These are phyloP conservation scores for Taphrina communis DNA, from an alignment of 1,139 yeast genomes.

Conservation along the genomic window DNA sequence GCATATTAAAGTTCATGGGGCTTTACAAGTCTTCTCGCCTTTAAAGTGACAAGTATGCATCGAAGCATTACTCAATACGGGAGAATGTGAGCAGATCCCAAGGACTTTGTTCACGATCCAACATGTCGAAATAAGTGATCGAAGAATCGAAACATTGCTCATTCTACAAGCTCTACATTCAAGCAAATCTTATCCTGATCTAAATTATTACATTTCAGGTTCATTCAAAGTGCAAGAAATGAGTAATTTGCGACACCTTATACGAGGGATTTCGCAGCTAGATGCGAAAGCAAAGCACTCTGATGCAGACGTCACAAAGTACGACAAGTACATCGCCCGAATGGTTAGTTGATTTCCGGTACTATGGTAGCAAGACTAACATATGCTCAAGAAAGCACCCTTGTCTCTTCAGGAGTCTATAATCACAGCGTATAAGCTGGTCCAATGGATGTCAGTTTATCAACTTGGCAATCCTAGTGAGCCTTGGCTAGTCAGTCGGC, in stretches of 20 bases:
- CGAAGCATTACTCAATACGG: too few species aligned
- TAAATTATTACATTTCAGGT: too few species aligned
- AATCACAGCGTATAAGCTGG: conserved; percentile 34
- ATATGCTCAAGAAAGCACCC: conserved; percentile 19
- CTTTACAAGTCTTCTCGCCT: too few species aligned
- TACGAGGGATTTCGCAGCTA: conserved; percentile 36
- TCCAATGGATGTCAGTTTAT: conserved; percentile 22
- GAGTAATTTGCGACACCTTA: conserved; percentile 28
- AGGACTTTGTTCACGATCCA: too few species aligned
- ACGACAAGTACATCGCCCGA: conserved; percentile 37
- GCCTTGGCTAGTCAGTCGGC: conserved; percentile 74
- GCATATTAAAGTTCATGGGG: too few species aligned
- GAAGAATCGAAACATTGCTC: too few species aligned
- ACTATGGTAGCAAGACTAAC: not conserved
- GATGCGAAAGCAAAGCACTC: conserved; percentile 20
- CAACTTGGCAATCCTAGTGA: conserved; percentile 51
- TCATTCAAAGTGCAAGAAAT: not conserved
- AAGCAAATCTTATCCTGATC: too few species aligned
- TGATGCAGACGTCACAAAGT: conserved; percentile 26
- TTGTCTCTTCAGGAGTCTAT: conserved; percentile 24
- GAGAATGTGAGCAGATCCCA: too few species aligned
- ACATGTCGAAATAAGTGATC: too few species aligned
- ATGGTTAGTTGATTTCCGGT: conserved; percentile 7
- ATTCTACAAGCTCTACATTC: too few species aligned
- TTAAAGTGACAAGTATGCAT: too few species aligned